Evolutionary conservation across 495 filamentous ascomycete genomes (phyloP), one percentile per base, ranked within the genome.

Genomic region (Peziza echinospora): DNA sequence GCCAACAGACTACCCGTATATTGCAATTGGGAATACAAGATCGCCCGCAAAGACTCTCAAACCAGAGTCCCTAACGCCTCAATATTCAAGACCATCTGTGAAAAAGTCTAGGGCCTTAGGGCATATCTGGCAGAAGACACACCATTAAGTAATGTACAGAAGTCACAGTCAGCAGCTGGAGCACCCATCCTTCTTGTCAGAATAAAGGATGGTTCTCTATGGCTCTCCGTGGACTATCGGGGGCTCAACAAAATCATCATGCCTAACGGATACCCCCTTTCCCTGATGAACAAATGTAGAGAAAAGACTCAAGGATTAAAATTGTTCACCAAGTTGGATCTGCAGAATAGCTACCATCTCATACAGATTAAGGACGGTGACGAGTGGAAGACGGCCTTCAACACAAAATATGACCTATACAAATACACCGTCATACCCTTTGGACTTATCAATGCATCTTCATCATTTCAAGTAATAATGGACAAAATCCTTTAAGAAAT

Each of bases 331-430:
- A 65, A 64, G 47, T 19, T 68, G 1, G 55, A 68, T 51, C 58
- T 71, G 9, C 49, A 54, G 2, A 40, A 60, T 24, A 63, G 57
- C 0, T 71, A 65, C 43, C 52, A 72, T 40, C 41, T 52, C 1
- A 55, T 72, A 0, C 37, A 60, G 0, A 62, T 69, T 0, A 21
- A 45, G 8, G 28, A 52, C 28, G 53, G 51, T 0, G 42, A 61
- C 10, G 54, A 67, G 30, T 63, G 50, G 51, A 55, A 60, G 26
- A 69, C 54, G 0, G 60, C 50, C 1, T 68, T 68, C 49, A 21
- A 48, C 5, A 56, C 37, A 39, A 40, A 37, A 42, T 54, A 60
- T 47, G 47, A 50, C 16, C 26, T 39, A 8, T 62, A 50, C 44
- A 50, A 67, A 46, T 64, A 53, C 42, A 28, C 48, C 10, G 55